Percentiles rank a stretch among this genome's conserved stretches.
Evolutionary conservation across 1,139 yeast species (phyloP).

Genomic region (Blastobotrys buckinghamii): DNA sequence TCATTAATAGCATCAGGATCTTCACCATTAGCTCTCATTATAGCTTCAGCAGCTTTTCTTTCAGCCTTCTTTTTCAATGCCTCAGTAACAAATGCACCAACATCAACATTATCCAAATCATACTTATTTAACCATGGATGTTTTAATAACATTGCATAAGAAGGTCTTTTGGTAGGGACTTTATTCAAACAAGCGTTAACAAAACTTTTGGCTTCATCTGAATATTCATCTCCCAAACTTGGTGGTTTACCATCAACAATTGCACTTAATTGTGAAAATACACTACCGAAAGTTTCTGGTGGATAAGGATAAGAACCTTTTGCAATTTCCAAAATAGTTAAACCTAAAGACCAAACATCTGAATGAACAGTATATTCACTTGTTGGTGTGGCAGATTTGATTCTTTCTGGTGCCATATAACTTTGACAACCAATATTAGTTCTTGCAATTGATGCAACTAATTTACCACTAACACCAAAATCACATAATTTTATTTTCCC

Average conservation of each 20-base stretch:
- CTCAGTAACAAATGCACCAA: slow-evolving; percentile 38
- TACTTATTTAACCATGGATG: slow-evolving; percentile 77
- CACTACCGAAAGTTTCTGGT: slow-evolving; percentile 83
- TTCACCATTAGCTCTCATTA: not conserved
- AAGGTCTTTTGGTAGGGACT: slow-evolving; percentile 77
- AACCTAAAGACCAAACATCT: slow-evolving; percentile 94
- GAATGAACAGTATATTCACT: slow-evolving; percentile 88
- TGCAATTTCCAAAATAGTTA: slow-evolving; percentile 83
- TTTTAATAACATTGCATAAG: slow-evolving; percentile 61
- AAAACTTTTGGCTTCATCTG: slow-evolving; percentile 75
- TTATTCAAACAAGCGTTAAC: slow-evolving; percentile 77
- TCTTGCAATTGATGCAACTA: slow-evolving; percentile 91
- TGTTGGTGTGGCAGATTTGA: slow-evolving; percentile 47
- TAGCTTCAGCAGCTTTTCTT: not conserved
- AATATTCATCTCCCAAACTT: slow-evolving; percentile 53
- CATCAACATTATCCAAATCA: slow-evolving; percentile 40
- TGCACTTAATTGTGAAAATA: slow-evolving; percentile 89
- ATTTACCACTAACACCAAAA: slow-evolving; percentile 93
- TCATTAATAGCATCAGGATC: not conserved
- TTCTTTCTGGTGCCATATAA: slow-evolving; percentile 98
- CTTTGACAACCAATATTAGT: slow-evolving; percentile 98
- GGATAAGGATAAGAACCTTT: slow-evolving; percentile 93
- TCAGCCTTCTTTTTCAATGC: slow-evolving; percentile 15
- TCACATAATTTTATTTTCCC: slow-evolving; percentile 94
- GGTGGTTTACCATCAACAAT: slow-evolving; percentile 98